Conservation (phyloP, 441 rosid genomes). For the Dalechampia spathulata region DNA sequence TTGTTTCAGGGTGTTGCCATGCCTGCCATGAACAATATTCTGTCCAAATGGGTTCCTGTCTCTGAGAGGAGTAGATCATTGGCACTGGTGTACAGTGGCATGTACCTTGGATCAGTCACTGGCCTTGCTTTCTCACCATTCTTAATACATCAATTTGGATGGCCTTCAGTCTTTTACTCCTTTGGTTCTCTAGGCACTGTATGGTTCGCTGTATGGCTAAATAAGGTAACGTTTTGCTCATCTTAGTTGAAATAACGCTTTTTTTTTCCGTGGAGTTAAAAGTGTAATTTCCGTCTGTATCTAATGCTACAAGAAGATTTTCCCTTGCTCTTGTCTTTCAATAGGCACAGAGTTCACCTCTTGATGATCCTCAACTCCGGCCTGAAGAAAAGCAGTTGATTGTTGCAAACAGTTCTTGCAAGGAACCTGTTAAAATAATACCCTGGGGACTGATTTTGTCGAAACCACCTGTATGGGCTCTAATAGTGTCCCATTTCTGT, state of each 20-base stretch:
- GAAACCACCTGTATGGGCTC: constrained; percentile 87
- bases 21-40: constrained; percentile 96
- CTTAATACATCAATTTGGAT: constrained; percentile 81
- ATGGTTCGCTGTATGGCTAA: constrained; percentile 74
- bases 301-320: too few species aligned
- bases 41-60: constrained; percentile 93
- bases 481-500: constrained; percentile 74
- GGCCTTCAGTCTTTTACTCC: constrained; percentile 94
- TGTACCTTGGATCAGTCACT: constrained; percentile 89
- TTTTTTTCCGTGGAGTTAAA: too few species aligned
- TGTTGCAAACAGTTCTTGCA: constrained; percentile 39
- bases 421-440: constrained; percentile 68
- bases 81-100: constrained; percentile 87
- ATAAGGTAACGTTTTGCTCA: constrained; percentile 38
- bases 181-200: constrained; percentile 89
- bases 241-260: neutral
- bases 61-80: constrained; percentile 89
- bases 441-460: constrained; percentile 83
- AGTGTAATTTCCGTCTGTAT: too few species aligned
- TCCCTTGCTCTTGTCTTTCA: too few species aligned
- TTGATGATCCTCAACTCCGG: constrained; percentile 64
- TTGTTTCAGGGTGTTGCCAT: constrained; percentile 80
- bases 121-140: constrained; percentile 90
- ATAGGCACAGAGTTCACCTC: constrained; percentile 83
- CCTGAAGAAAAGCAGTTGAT: constrained; percentile 68